A percentile compares a stretch with the other conserved stretches of the same genome.
These are phyloP conservation scores for Magnaporthales sp. DNA, from an alignment of 2,329 filamentous ascomycete genomes.

Conservation along the genomic window DNA sequence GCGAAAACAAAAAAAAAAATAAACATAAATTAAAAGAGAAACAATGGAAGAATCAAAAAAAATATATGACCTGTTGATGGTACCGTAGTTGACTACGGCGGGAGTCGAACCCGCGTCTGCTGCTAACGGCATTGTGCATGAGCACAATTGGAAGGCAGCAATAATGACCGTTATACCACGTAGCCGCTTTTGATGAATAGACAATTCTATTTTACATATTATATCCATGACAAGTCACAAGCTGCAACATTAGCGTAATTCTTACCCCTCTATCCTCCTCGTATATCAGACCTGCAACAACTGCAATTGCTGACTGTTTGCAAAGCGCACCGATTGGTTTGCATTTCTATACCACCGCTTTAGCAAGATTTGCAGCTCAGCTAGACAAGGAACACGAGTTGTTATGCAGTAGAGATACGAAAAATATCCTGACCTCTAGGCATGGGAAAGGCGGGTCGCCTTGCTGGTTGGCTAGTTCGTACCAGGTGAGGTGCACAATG, in stretches of 20 bases:
- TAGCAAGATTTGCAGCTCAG: background rate
- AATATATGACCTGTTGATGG: background rate
- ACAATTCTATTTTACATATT: background rate
- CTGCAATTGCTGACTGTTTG: no score
- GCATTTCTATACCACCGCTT: background rate
- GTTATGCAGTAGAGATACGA: background rate
- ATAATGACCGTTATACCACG: slow-evolving; percentile 6
- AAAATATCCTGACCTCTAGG: background rate
- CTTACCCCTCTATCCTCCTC: background rate
- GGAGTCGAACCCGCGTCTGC: slow-evolving; percentile 6
- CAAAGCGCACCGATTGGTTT: background rate
- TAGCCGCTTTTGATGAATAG: background rate
- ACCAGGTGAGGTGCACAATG: background rate
- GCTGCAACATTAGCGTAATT: background rate
- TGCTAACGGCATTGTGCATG: background rate
- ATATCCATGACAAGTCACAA: background rate
- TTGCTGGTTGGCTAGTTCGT: background rate
- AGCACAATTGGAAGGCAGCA: slow-evolving; percentile 3
- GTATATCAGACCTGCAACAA: no score
- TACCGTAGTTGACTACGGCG: slow-evolving; percentile 3
- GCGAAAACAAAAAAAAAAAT: background rate
- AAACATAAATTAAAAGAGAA: background rate
- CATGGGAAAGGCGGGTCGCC: background rate
- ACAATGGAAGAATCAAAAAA: background rate
- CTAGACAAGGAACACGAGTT: background rate